Conservation (phyloP, 441 rosid genomes). For the Jatropha podagrica region DNA sequence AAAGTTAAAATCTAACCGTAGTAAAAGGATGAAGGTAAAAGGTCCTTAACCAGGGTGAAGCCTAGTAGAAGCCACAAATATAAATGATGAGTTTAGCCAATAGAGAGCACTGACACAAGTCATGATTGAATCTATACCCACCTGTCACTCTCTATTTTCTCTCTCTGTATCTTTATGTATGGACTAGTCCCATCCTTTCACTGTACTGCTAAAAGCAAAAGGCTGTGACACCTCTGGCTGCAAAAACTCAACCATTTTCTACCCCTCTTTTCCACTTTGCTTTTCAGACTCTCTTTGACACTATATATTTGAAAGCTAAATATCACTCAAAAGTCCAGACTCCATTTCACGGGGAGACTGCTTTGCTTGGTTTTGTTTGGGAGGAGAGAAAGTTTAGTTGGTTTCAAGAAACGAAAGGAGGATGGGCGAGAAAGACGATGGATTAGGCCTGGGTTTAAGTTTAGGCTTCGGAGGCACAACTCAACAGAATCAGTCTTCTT, state of each 20-base stretch:
- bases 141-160: constrained; percentile 41
- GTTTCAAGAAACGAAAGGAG: not conserved
- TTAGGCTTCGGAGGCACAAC: constrained; percentile 48
- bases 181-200: constrained; percentile 43
- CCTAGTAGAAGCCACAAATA: not conserved
- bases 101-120: constrained; percentile 45
- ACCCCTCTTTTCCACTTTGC: constrained; percentile 12
- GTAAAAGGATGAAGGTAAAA: not conserved
- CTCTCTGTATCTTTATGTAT: constrained; percentile 27
- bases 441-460: constrained; percentile 56
- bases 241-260: constrained; percentile 24
- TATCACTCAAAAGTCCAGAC: too few species aligned
- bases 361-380: not conserved
- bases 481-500: constrained; percentile 35
- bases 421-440: constrained; percentile 63
- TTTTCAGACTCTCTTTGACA: not conserved
- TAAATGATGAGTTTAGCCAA: constrained; percentile 33
- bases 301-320: too few species aligned
- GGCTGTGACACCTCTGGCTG: constrained; percentile 37
- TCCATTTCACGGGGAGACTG: too few species aligned
- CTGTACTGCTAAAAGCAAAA: constrained; percentile 36
- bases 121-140: constrained; percentile 57
- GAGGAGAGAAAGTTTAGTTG: not conserved
- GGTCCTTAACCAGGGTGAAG: too few species aligned
- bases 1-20: constrained; percentile 16